Evolutionary conservation across 2,329 filamentous ascomycete species (phyloP).

Genomic region (Xylaria sp.): DNA sequence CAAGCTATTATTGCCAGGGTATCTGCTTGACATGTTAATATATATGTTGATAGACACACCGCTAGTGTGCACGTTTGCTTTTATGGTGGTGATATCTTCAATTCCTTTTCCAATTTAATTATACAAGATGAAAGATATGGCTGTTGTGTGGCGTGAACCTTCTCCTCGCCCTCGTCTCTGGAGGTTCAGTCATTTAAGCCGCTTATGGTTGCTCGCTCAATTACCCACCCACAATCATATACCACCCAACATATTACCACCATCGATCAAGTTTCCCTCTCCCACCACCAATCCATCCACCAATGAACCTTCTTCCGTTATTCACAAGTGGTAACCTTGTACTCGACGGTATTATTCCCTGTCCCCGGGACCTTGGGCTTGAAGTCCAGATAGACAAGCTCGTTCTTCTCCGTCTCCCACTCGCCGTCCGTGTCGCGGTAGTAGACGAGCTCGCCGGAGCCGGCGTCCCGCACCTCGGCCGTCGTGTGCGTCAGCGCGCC

Average conservation of each 20-base stretch:
- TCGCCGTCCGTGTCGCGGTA: conserved; percentile 58
- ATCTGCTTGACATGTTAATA: background rate
- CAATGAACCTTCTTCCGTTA: background rate
- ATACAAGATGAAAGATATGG: background rate
- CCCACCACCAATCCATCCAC: background rate
- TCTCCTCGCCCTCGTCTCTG: background rate
- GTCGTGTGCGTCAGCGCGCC: conserved; percentile 53
- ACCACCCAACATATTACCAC: too few species aligned
- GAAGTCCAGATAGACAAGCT: conserved; percentile 59
- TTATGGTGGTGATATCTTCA: too few species aligned
- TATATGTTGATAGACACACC: background rate
- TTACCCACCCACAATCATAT: background rate
- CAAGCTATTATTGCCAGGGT: background rate
- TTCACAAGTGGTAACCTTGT: conserved; percentile 53
- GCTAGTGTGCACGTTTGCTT: background rate
- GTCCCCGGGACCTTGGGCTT: conserved; percentile 57
- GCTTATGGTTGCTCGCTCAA: background rate
- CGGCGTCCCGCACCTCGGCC: conserved; percentile 47
- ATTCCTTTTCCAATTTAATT: background rate
- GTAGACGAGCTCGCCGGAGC: conserved; percentile 54
- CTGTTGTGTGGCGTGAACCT: background rate
- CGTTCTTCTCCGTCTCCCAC: conserved; percentile 57
- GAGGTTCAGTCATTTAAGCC: background rate
- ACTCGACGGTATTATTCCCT: conserved; percentile 58
- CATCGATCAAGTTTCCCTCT: too few species aligned